Base-by-base conservation (phyloP, 805 yeast species). In the Blastobotrys americana region DNA sequence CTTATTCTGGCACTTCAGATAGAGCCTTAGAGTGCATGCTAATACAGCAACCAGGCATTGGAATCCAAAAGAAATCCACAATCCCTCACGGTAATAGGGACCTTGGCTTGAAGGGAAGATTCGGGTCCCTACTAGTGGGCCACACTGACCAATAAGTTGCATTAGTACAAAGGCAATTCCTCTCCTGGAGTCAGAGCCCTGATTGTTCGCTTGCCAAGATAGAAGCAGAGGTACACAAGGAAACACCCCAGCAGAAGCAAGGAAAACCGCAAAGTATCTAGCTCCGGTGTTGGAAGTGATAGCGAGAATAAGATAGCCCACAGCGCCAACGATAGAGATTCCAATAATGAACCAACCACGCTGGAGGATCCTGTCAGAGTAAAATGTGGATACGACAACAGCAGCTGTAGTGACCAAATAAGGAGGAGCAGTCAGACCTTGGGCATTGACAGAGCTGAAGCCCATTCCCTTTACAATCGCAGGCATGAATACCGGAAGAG, bases 401-500 rank as follows among this genome's bases (percentile, higher is more conserved):
- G 35, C 13, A 0, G 72, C 70, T 39, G 68, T 46, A 39, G 69
- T 55, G 47, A 70, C 15, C 18, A 55, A 37, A 34, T 56, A 71
- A 5, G 76, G 75, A 19, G 76, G 77, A 13, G 74, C 74, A 17
- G 75, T 67, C 44, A 72, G 59, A 43, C 69, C 68, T 46, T 71
- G 69, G 3, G 76, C 69, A 28, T 65, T 61, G 23, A 71, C 66
- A 28, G 66, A 56, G 43, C 55, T 48, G 48, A 68, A 72, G 18
- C 70, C 68, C 54, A 72, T 64, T 10, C 73, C 71, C 35, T 63
- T 54, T 17, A 72, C 67, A 34, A 72, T 70, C 3, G 72, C 60
- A 2, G 76, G 76, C 61, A 71, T 64, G 53, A 69, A 72, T 47
- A 71, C 71, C 9, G 76, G 71, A 25, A 71, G 70, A 50, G 74